These are phyloP conservation scores for Metschnikowia kofuensis DNA, from an alignment of 805 yeast genomes.

Conservation along the genomic window DNA sequence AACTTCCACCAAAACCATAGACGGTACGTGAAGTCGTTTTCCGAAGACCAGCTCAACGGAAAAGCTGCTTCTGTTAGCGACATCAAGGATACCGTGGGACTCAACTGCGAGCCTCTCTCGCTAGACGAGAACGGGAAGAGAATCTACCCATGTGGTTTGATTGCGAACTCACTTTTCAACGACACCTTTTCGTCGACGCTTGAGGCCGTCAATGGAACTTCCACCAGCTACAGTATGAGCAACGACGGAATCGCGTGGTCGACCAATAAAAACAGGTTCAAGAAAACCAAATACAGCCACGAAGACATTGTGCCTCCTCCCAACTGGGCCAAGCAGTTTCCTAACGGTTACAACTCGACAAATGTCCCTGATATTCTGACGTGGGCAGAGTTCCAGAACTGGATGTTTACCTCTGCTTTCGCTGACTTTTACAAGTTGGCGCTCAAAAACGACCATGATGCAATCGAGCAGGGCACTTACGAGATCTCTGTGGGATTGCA, in stretches of 20 bases:
- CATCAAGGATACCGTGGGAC: conserved; percentile 42
- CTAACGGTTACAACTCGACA: conserved; percentile 41
- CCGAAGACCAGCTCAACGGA: conserved; percentile 44
- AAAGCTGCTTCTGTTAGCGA: conserved; percentile 31
- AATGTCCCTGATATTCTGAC: conserved; percentile 43
- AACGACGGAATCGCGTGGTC: conserved; percentile 42
- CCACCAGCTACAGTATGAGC: conserved; percentile 31
- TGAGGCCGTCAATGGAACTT: conserved; percentile 36
- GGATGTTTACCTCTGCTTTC: conserved; percentile 45
- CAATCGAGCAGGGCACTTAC: conserved; percentile 56
- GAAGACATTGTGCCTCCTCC: conserved; percentile 44
- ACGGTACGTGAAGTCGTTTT: conserved; percentile 41
- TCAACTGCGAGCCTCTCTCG: conserved; percentile 43
- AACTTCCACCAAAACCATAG: conserved; percentile 45
- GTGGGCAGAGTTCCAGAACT: conserved; percentile 45
- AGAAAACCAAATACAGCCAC: conserved; percentile 38
- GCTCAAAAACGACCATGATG: conserved; percentile 57
- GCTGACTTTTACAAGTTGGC: conserved; percentile 48
- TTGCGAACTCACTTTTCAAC: conserved; percentile 77
- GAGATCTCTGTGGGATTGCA: conserved; percentile 67
- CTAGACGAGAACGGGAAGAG: conserved; percentile 42
- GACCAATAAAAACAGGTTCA: conserved; percentile 35
- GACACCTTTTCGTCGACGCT: conserved; percentile 52
- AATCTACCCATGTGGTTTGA: conserved; percentile 79
- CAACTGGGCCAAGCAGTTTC: conserved; percentile 42